Conservation (phyloP, 495 filamentous ascomycete species). For the Thermothielavioides terrestris region DNA sequence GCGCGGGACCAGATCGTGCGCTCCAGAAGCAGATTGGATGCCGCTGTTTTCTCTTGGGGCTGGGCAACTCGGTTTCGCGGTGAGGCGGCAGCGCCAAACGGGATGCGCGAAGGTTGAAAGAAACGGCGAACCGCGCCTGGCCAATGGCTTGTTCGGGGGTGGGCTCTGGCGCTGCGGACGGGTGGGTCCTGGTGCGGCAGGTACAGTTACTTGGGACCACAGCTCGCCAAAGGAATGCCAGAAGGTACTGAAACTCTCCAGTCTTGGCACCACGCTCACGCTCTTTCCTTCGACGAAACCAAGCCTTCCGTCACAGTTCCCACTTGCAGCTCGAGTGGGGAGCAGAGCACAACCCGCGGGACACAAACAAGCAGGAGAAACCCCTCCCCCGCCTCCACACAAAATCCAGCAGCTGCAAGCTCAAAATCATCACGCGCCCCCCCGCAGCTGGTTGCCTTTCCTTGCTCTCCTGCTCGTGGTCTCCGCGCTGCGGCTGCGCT, state of each 20-base stretch:
- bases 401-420: constrained; percentile 27
- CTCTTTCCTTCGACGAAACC: background rate
- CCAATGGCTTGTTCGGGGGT: constrained; percentile 2
- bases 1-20: background rate
- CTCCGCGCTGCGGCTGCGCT: background rate
- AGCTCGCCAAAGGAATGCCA: background rate
- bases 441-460: constrained; percentile 9
- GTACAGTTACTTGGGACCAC: no score
- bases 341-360: constrained; percentile 2
- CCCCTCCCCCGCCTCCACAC: constrained; percentile 34
- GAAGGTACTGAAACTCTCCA: background rate
- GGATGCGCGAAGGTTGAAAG: constrained; percentile 10
- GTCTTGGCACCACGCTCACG: background rate
- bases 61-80: background rate
- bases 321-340: background rate
- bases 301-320: background rate
- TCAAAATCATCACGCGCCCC: constrained; percentile 24
- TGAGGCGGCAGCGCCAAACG: background rate
- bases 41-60: no score
- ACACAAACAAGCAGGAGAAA: constrained; percentile 21
- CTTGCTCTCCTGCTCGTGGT: constrained; percentile 10
- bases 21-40: background rate
- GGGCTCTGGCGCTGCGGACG: background rate
- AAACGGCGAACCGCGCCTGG: constrained; percentile 13
- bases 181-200: background rate